These are phyloP conservation scores for Tetrahymena malaccensis DNA, from an alignment of 73 alveolate genomes.

Conservation along the genomic window DNA sequence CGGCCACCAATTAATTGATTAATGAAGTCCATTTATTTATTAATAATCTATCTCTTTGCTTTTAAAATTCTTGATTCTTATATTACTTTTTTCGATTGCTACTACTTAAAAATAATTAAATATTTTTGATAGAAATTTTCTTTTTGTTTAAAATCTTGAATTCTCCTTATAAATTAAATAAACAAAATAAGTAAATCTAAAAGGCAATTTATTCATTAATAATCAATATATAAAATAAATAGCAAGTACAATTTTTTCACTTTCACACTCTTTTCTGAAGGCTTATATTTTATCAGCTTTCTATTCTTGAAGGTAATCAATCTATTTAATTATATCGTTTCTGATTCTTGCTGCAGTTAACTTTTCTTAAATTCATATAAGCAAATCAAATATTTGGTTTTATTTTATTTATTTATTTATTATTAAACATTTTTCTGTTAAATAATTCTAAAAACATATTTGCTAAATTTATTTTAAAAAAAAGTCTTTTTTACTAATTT, in stretches of 20 bases:
- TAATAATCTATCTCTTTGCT: neutral
- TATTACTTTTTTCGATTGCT: neutral
- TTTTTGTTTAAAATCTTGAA: neutral
- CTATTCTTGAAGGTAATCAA: neutral
- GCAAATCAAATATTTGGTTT: too few relatives aligned
- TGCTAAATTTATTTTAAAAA: too few relatives aligned
- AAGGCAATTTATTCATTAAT: too few relatives aligned
- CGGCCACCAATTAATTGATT: neutral
- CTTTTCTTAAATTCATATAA: neutral
- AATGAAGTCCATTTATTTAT: neutral
- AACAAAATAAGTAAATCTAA: neutral
- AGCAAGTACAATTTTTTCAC: neutral
- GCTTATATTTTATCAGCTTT: neutral
- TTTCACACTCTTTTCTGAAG: neutral
- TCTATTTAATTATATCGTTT: neutral
- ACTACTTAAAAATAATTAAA: neutral
- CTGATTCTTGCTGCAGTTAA: neutral
- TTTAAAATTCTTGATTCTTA: neutral
- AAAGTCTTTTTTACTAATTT: too few relatives aligned
- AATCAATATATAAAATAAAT: neutral
- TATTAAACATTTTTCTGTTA: too few relatives aligned
- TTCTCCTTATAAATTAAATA: neutral
- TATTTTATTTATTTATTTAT: too few relatives aligned
- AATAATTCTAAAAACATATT: too few relatives aligned
- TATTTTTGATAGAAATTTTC: neutral